A percentile compares a stretch with the other conserved stretches of the same genome.
Evolutionary conservation across 805 yeast species (phyloP).

Genomic region (Kluyveromyces nonfermentans): DNA sequence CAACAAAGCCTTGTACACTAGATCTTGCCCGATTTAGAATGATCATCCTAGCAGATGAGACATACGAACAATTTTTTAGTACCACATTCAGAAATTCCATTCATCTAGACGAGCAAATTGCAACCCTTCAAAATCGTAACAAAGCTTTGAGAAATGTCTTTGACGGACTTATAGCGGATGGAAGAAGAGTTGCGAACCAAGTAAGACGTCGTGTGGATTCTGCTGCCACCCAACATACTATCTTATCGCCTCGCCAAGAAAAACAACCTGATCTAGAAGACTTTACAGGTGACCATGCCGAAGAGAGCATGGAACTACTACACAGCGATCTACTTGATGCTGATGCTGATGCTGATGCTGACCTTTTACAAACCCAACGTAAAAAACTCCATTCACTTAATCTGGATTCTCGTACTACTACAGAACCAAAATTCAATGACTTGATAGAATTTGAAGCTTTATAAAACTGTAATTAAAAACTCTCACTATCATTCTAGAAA

Average conservation of each 20-base stretch:
- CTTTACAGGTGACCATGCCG: slow-evolving; percentile 21
- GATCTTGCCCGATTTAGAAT: slow-evolving; percentile 85
- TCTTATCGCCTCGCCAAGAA: slow-evolving; percentile 8
- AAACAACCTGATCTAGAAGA: slow-evolving; percentile 26
- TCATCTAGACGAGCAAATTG: slow-evolving; percentile 51
- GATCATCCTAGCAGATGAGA: slow-evolving; percentile 91
- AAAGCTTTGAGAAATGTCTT: slow-evolving; percentile 76
- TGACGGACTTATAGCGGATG: slow-evolving; percentile 86
- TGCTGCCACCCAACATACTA: slow-evolving; percentile 34
- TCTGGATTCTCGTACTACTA: slow-evolving; percentile 8
- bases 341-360: slow-evolving; percentile 12
- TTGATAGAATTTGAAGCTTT: slow-evolving; percentile 28
- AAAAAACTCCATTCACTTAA: slow-evolving; percentile 9
- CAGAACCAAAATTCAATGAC: slow-evolving; percentile 9
- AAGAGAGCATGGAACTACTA: slow-evolving; percentile 22
- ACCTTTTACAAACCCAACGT: slow-evolving; percentile 8
- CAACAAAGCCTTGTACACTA: slow-evolving; percentile 62
- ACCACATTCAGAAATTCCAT: slow-evolving; percentile 57
- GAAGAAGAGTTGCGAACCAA: slow-evolving; percentile 81
- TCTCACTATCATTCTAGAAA: background rate
- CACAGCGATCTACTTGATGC: slow-evolving; percentile 23
- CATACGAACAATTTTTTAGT: slow-evolving; percentile 78
- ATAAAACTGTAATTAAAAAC: background rate
- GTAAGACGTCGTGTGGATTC: slow-evolving; percentile 84
- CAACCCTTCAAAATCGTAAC: slow-evolving; percentile 34